Base-by-base conservation (phyloP, 805 yeast genomes). In the Wickerhamomyces xylosicus region DNA sequence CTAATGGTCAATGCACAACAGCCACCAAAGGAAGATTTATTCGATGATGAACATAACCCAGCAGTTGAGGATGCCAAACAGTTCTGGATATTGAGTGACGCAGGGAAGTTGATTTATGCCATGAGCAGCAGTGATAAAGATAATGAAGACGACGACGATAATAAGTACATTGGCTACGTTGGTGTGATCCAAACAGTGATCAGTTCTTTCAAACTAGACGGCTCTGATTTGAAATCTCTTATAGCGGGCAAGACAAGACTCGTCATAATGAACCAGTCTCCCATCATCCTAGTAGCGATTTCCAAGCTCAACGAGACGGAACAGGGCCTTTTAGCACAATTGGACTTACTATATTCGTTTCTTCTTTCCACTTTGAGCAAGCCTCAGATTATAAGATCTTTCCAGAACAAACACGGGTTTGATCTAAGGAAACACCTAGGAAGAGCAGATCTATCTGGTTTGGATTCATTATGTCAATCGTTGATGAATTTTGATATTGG, bases 91-190 rank as follows among this genome's bases (percentile, higher is more conserved):
- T 63, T 87, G 9, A 83, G 95, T 0, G 63, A 78, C 2, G 95
- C 96, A 1, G 96, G 96, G 0, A 87, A 87, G 54, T 95, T 95
- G 2, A 79, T 87, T 5, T 87, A 81, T 57, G 74, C 94, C 2
- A 65, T 79, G 67, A 37, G 41, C 5, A 44, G 41, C 15, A 39
- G 39, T 13, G 36, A 39, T 13, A 74, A 78, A 53, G 94, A 92
- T 2, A 63, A 75, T 2, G 89, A 40, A 16, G 31, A 37, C 6
- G 44, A 84, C 38, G 79, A 76, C 29, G 29, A 25, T 13, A 7
- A n/a, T n/a, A 58, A 76, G 14, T 65, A 81, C 2, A 61, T 83
- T 34, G 80, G 85, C 0, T 80, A 81, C 49, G 75, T 81, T 63
- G 95, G 95, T 1, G 65, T 87, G 2, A 71, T 87, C 3, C 89